These are phyloP conservation scores for Penicillium sumatraense DNA, from an alignment of 2,329 filamentous ascomycete species.

Conservation along the genomic window DNA sequence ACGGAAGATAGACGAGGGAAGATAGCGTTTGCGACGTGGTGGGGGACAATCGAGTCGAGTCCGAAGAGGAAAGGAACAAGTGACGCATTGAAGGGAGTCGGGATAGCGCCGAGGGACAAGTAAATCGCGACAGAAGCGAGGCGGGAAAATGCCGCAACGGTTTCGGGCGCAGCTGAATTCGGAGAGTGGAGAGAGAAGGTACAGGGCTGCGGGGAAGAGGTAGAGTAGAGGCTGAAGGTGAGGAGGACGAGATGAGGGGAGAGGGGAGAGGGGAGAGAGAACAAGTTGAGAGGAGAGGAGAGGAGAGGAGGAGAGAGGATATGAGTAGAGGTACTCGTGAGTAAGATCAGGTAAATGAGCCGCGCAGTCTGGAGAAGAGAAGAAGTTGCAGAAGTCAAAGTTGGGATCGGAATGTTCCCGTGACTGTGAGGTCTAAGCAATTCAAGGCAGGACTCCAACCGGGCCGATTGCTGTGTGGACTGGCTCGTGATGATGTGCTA, in stretches of 20 bases:
- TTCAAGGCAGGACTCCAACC: conserved; percentile 22
- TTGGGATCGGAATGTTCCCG: conserved; percentile 28
- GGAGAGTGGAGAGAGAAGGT: conserved; percentile 27
- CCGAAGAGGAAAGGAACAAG: conserved; percentile 12
- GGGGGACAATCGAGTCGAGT: conserved; percentile 27
- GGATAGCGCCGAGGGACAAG: neutral
- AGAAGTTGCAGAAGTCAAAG: conserved; percentile 14
- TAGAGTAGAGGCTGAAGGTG: neutral
- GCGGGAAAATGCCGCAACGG: conserved; percentile 28
- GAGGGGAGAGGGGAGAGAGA: neutral
- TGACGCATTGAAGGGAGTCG: conserved; percentile 29
- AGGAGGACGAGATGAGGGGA: neutral
- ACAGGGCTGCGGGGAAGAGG: conserved; percentile 27
- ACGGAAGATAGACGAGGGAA: conserved; percentile 16
- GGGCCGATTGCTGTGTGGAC: conserved; percentile 21
- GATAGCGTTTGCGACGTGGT: conserved; percentile 26
- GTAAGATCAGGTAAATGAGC: too few relatives aligned
- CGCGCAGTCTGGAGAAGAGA: neutral
- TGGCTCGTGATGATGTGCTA: conserved; percentile 2
- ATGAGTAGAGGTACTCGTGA: too few relatives aligned
- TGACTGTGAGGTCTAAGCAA: conserved; percentile 28
- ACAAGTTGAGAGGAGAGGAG: conserved; percentile 1
- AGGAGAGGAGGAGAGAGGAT: conserved; percentile 7
- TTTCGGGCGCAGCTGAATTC: conserved; percentile 24
- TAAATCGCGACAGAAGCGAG: conserved; percentile 15